These are phyloP conservation scores for Castanea mollissima DNA, from an alignment of 306 rosid genomes.

Conservation along the genomic window DNA sequence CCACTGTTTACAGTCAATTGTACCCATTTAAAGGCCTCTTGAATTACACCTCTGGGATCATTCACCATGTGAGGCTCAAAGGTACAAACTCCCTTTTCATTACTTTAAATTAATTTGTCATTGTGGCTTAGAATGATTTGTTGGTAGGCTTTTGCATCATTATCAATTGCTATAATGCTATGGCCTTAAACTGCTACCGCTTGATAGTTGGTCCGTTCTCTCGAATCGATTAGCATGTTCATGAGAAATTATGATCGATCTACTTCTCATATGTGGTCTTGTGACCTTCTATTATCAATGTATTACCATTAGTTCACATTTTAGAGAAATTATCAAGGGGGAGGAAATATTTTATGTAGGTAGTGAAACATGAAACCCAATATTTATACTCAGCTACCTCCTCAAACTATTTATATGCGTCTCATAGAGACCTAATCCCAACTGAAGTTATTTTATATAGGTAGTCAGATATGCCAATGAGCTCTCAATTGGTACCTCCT, in stretches of 20 bases:
- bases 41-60: conserved; percentile 88
- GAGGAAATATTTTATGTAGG: neutral
- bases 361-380: neutral
- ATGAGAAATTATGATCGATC: neutral
- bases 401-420: neutral
- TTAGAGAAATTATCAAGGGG: neutral
- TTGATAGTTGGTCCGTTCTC: no score
- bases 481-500: no score
- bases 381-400: neutral
- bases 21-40: conserved; percentile 81
- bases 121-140: no score
- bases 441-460: neutral
- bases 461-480: no score
- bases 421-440: neutral
- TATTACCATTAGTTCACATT: neutral
- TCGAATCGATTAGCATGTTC: neutral
- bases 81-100: conserved; percentile 37
- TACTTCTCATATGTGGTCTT: no score
- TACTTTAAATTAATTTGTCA: neutral
- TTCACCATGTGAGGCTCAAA: conserved; percentile 78
- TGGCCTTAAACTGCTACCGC: neutral
- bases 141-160: neutral
- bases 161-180: neutral
- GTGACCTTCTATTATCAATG: neutral
- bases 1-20: conserved; percentile 68